Conservation (phyloP, 257 asterid species). For the Haberlea rhodopensis region DNA sequence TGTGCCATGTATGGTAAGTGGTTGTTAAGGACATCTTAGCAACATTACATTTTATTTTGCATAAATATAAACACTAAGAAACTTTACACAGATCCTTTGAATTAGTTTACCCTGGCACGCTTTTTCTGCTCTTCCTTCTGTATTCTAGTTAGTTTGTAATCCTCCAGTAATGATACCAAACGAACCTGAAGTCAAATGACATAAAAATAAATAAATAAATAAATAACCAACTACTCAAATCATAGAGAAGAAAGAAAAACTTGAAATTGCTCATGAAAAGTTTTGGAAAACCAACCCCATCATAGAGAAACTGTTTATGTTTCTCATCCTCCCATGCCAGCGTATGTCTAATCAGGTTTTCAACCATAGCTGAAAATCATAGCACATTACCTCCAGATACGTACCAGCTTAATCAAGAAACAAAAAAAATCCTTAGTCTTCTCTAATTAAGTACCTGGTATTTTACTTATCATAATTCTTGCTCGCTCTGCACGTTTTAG, state of each 20-base stretch:
- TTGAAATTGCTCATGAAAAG: constrained; percentile 12
- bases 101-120: constrained; percentile 65
- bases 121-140: constrained; percentile 83
- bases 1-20: background rate
- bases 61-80: constrained; percentile 12
- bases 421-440: constrained; percentile 6
- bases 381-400: constrained; percentile 25
- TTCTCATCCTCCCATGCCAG: constrained; percentile 85
- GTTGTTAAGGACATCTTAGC: background rate
- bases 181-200: constrained; percentile 55
- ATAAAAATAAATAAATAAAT: background rate
- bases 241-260: constrained; percentile 6
- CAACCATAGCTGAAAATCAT: constrained; percentile 67
- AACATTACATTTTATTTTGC: background rate
- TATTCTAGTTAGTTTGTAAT: constrained; percentile 70
- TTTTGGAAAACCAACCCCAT: constrained; percentile 60
- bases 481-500: constrained; percentile 95
- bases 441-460: constrained; percentile 60
- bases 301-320: constrained; percentile 74
- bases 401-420: constrained; percentile 18
- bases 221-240: background rate
- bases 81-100: constrained; percentile 7
- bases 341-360: constrained; percentile 65
- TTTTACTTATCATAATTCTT: constrained; percentile 68
- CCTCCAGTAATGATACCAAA: constrained; percentile 80